A percentile compares a stretch with the other conserved stretches of the same genome.
Conservation (phyloP, 768 basidiomycete genomes). For the Rhodotorula toruloides region DNA sequence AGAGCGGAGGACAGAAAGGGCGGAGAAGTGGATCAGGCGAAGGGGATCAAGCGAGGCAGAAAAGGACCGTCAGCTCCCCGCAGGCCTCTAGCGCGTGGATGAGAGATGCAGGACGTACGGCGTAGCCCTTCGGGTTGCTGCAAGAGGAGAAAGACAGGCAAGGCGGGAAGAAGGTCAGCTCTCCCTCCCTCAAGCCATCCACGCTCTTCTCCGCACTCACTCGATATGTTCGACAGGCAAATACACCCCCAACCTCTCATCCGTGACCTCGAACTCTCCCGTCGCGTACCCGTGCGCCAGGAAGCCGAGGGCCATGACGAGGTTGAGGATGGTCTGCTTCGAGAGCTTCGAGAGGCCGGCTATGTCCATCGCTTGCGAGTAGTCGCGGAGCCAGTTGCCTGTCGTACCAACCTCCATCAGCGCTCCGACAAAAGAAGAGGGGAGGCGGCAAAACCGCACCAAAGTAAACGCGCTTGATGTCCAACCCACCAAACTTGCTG, state of each 20-base stretch:
- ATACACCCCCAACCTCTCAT: constrained; percentile 49
- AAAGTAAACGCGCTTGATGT: constrained; percentile 48
- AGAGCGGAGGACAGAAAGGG: no score
- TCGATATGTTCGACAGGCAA: constrained; percentile 51
- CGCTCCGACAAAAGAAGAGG: neutral
- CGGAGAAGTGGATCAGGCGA: no score
- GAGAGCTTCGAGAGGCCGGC: constrained; percentile 39
- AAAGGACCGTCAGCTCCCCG: no score
- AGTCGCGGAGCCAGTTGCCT: constrained; percentile 81
- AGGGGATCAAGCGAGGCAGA: neutral
- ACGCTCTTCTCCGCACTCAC: no score
- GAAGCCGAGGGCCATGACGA: constrained; percentile 83
- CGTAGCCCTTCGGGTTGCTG: constrained; percentile 38
- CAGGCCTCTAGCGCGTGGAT: no score
- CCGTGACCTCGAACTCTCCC: constrained; percentile 48
- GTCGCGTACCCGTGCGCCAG: constrained; percentile 59
- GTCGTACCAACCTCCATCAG: neutral
- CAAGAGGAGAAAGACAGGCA: neutral
- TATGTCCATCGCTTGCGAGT: constrained; percentile 56
- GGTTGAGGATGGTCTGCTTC: constrained; percentile 37
- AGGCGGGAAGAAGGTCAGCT: neutral
- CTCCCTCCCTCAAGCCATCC: no score
- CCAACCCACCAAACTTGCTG: constrained; percentile 47
- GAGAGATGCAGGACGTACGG: neutral
- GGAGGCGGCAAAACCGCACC: constrained; percentile 37